Evolutionary conservation across 176 grass and related monocot species (phyloP).

Genomic region (Oryza coarctata): DNA sequence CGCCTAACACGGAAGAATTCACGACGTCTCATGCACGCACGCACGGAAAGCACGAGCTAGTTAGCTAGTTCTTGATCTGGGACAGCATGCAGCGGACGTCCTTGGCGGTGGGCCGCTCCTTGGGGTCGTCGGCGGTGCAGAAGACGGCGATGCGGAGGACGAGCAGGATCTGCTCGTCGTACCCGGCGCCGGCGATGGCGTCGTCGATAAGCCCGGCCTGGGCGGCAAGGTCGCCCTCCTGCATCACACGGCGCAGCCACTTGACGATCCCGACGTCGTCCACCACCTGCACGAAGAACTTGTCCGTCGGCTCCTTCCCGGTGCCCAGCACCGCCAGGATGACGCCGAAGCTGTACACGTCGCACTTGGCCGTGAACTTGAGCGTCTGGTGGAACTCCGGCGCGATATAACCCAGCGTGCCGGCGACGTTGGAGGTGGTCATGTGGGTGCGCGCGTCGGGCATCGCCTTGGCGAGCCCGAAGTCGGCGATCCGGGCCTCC

Average conservation of each 20-base stretch:
- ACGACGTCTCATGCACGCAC: neutral
- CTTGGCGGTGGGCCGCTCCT: conserved; percentile 59
- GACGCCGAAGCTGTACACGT: conserved; percentile 92
- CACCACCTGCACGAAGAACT: conserved; percentile 61
- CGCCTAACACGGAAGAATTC: neutral
- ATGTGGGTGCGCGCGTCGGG: conserved; percentile 51
- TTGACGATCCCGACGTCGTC: conserved; percentile 61
- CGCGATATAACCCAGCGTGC: conserved; percentile 83
- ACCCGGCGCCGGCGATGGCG: conserved; percentile 35
- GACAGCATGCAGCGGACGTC: conserved; percentile 68
- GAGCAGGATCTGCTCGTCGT: conserved; percentile 73
- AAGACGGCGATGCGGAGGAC: conserved; percentile 70
- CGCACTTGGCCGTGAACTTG: conserved; percentile 78
- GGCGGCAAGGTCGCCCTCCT: neutral
- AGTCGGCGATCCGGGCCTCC: conserved; percentile 79
- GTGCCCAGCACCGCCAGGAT: conserved; percentile 75
- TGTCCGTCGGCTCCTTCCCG: conserved; percentile 69
- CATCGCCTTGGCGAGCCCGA: conserved; percentile 77
- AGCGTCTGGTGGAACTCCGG: conserved; percentile 82
- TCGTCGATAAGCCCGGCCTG: conserved; percentile 45
- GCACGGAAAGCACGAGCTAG: neutral
- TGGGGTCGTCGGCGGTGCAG: conserved; percentile 62
- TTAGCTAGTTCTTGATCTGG: conserved; percentile 39
- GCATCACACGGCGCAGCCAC: conserved; percentile 58
- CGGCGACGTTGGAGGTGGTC: conserved; percentile 55